phyloP scores from a whole-genome alignment of 495 filamentous ascomycete genomes.

The Entonaema liquescens region DNA sequence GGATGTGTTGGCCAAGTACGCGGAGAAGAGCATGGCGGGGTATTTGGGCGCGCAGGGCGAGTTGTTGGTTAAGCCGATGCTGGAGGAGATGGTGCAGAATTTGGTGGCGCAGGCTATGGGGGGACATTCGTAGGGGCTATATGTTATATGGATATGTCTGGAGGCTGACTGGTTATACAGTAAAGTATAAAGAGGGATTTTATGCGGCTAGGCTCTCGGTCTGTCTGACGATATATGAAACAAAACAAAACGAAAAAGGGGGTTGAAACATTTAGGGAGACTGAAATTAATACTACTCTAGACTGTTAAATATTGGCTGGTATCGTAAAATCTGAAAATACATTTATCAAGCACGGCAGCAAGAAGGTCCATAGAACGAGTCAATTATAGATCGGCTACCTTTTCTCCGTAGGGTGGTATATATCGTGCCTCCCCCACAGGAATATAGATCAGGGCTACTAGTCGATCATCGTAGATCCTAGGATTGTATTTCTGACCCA shows the following conservation, averaged over 20 bases:
- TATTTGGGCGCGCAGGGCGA: constrained; percentile 67
- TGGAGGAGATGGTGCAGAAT: constrained; percentile 85
- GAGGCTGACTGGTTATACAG: too few relatives aligned
- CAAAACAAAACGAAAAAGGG: not conserved
- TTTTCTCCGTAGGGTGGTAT: too few relatives aligned
- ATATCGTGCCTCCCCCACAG: too few relatives aligned
- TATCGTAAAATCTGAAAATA: not conserved
- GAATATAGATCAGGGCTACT: too few relatives aligned
- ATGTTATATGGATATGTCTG: too few relatives aligned
- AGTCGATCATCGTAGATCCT: too few relatives aligned
- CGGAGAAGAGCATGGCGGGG: constrained; percentile 90
- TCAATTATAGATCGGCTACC: too few relatives aligned
- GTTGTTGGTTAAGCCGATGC: constrained; percentile 62
- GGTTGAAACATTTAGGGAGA: not conserved
- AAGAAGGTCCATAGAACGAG: too few relatives aligned
- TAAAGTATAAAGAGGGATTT: not conserved
- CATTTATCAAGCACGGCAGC: too few relatives aligned
- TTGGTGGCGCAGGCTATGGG: constrained; percentile 78
- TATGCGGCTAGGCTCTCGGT: too few relatives aligned
- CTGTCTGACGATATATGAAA: not conserved
- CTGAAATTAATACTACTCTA: not conserved
- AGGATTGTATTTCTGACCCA: too few relatives aligned
- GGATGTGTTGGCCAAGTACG: constrained; percentile 98
- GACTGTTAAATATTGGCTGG: not conserved
- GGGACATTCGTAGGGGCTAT: constrained; percentile 22